A percentile compares a stretch with the other conserved stretches of the same genome.
Evolutionary conservation across 177 flowering plant species (phyloP).

Genomic region (Vitis hybrid): DNA sequence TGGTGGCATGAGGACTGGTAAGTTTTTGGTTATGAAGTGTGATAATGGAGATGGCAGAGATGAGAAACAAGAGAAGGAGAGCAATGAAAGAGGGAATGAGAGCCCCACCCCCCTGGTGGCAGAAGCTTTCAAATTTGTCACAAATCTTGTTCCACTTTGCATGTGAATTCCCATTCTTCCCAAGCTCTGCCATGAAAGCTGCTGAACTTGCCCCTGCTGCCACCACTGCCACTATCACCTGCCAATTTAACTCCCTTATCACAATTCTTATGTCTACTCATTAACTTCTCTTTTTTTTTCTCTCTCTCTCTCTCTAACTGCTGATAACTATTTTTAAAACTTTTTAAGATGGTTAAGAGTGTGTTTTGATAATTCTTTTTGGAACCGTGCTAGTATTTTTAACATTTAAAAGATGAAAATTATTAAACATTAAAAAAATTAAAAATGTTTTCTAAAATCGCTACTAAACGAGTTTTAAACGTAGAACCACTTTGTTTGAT

Average conservation of each 20-base stretch:
- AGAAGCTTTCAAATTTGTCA: constrained; percentile 55
- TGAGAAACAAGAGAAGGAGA: constrained; percentile 37
- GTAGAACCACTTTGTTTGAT: too few relatives aligned
- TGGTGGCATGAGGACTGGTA: background rate
- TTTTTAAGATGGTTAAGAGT: too few relatives aligned
- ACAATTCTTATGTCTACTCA: too few relatives aligned
- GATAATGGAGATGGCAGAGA: constrained; percentile 38
- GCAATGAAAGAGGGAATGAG: constrained; percentile 58
- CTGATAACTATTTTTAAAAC: too few relatives aligned
- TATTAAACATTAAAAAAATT: too few relatives aligned
- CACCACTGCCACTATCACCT: constrained; percentile 51
- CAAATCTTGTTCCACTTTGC: constrained; percentile 85
- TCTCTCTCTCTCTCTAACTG: too few relatives aligned
- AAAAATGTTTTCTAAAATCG: too few relatives aligned
- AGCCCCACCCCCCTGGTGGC: constrained; percentile 64
- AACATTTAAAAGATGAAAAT: too few relatives aligned
- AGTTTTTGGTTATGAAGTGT: constrained; percentile 20
- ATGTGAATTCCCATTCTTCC: constrained; percentile 72
- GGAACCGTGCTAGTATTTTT: accelerated
- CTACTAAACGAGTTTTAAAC: too few relatives aligned
- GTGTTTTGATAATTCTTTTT: too few relatives aligned
- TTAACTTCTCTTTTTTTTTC: too few relatives aligned
- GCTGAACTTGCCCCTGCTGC: constrained; percentile 66
- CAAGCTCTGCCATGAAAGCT: constrained; percentile 68
- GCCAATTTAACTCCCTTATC: background rate